phyloP scores from a whole-genome alignment of 148 eudicot genomes.

The Oxyria digyna region DNA sequence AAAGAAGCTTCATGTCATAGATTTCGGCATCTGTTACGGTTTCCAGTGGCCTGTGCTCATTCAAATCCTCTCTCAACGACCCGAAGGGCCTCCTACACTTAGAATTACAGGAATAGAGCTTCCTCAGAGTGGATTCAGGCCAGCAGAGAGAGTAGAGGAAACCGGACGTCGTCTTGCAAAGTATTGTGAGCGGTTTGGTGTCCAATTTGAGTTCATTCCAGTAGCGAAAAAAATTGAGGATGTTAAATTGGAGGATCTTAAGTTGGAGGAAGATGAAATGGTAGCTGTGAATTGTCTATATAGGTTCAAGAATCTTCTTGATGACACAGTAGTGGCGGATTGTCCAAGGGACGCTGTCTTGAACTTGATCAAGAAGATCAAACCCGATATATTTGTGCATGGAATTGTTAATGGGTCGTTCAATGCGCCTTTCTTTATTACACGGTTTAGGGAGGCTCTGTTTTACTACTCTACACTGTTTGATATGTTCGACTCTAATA shows the following conservation, averaged over 20 bases:
- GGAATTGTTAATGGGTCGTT: slow-evolving; percentile 12
- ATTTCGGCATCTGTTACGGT: slow-evolving; percentile 22
- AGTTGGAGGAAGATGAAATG: slow-evolving; percentile 13
- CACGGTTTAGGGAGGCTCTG: slow-evolving; percentile 18
- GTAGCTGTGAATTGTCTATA: slow-evolving; percentile 10
- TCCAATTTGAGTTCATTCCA: slow-evolving; percentile 21
- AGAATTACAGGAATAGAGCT: slow-evolving; percentile 21
- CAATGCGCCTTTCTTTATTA: slow-evolving; percentile 13
- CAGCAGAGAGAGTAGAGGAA: slow-evolving; percentile 18
- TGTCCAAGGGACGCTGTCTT: slow-evolving; percentile 11
- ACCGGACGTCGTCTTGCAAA: slow-evolving; percentile 21
- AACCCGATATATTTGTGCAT: slow-evolving; percentile 10
- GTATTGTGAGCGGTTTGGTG: slow-evolving; percentile 22
- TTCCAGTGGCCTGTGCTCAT: slow-evolving; percentile 27
- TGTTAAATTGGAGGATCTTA: slow-evolving; percentile 11
- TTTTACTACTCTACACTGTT: slow-evolving; percentile 51
- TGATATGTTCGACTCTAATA: slow-evolving; percentile 55
- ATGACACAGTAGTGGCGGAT: slow-evolving; percentile 10
- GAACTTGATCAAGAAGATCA: slow-evolving; percentile 7
- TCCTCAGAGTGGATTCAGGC: slow-evolving; percentile 19
- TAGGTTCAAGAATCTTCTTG: slow-evolving; percentile 5
- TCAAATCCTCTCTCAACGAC: slow-evolving; percentile 17
- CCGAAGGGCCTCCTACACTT: slow-evolving; percentile 13
- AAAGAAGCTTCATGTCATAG: slow-evolving; percentile 25
- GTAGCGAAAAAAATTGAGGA: slow-evolving; percentile 19